phyloP scores from a whole-genome alignment of 768 basidiomycete genomes.

The Auriscalpium vulgare region DNA sequence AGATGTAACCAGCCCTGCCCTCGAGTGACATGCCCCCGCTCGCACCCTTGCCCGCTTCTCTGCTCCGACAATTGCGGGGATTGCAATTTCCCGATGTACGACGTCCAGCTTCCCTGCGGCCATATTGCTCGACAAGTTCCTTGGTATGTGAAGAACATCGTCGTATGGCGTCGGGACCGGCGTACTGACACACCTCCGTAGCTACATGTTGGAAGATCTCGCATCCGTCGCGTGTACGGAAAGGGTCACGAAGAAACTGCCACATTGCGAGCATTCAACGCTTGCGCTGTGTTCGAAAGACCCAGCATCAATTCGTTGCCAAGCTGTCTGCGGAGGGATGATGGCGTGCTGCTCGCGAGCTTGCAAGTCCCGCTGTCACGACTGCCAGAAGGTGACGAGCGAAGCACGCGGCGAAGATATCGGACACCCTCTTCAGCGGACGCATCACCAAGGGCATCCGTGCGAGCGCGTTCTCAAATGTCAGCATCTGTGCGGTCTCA shows the following conservation, averaged over 20 bases:
- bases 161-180: background rate
- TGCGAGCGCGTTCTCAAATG: constrained; percentile 27
- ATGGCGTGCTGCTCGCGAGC: constrained; percentile 22
- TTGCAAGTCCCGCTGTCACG: constrained; percentile 23
- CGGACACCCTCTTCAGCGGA: constrained; percentile 1
- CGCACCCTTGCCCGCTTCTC: constrained; percentile 19
- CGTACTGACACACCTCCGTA: constrained; percentile 2
- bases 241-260: constrained; percentile 20
- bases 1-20: constrained; percentile 19
- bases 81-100: constrained; percentile 19
- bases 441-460: constrained; percentile 19
- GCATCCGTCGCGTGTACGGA: constrained; percentile 17
- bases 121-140: constrained; percentile 15
- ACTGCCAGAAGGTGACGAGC: constrained; percentile 20
- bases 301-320: constrained; percentile 15
- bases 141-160: constrained; percentile 17
- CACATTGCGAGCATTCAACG: constrained; percentile 24
- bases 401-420: background rate
- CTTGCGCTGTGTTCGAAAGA: constrained; percentile 14
- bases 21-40: constrained; percentile 13
- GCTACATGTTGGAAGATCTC: constrained; percentile 19
- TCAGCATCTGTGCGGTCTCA: constrained; percentile 22
- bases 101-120: constrained; percentile 22
- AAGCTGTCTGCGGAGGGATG: constrained; percentile 16
- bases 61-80: constrained; percentile 23